phyloP scores from a whole-genome alignment of 2,329 filamentous ascomycete species.

The Colletotrichum siamense region DNA sequence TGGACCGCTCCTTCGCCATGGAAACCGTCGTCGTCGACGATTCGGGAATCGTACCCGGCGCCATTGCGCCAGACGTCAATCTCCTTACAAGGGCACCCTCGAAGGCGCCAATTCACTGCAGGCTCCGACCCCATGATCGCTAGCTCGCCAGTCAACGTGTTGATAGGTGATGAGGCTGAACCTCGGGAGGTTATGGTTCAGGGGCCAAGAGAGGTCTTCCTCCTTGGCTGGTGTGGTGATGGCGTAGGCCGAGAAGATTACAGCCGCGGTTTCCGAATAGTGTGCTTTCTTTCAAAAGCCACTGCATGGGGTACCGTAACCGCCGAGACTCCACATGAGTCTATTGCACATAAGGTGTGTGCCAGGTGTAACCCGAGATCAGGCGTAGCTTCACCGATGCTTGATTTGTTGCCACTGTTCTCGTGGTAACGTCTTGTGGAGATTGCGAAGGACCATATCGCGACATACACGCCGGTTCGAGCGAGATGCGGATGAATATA shows the following conservation, averaged over 20 bases:
- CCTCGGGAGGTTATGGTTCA: accelerated
- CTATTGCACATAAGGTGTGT: not conserved
- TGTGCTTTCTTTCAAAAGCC: not conserved
- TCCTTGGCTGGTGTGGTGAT: not conserved
- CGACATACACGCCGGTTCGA: not conserved
- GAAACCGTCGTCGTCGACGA: too few species aligned
- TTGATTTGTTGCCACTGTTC: not conserved
- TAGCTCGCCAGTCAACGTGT: too few species aligned
- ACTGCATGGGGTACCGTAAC: not conserved
- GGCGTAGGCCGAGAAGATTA: not conserved
- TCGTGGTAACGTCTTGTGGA: not conserved
- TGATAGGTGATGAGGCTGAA: not conserved
- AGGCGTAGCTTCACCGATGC: not conserved
- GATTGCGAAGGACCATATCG: not conserved
- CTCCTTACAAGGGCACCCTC: too few species aligned
- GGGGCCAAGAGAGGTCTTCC: not conserved
- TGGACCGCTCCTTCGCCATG: too few species aligned
- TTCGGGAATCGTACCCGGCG: too few species aligned
- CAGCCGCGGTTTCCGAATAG: not conserved
- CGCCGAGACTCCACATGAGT: not conserved
- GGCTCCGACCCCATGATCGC: too few species aligned
- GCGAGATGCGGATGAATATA: not conserved
- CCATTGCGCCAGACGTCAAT: too few species aligned
- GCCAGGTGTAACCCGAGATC: not conserved
- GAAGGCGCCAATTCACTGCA: too few species aligned